Evolutionary conservation across 1,284 basidiomycete species (phyloP).

Genomic region (Apiotrichum montevideense): DNA sequence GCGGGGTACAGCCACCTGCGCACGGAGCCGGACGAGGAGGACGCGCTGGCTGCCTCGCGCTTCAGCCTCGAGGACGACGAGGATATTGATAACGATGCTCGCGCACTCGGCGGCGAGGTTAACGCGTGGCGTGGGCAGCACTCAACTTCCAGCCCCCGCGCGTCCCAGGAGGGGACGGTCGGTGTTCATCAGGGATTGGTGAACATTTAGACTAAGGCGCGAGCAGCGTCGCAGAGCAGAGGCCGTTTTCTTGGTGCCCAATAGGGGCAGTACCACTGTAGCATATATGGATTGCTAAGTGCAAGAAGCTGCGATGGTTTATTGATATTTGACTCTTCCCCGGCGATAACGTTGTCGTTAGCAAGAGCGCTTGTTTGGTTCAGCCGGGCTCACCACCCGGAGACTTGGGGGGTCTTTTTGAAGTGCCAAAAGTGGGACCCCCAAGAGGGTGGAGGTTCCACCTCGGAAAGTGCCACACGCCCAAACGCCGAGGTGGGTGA

Average conservation of each 20-base stretch:
- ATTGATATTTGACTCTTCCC: too few species aligned
- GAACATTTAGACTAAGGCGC: slow-evolving; percentile 21
- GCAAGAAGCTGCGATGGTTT: too few species aligned
- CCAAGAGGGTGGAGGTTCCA: neutral
- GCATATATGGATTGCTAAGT: too few species aligned
- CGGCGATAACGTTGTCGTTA: too few species aligned
- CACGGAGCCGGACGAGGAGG: slow-evolving; percentile 48
- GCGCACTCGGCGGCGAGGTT: slow-evolving; percentile 25
- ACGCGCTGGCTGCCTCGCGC: slow-evolving; percentile 50
- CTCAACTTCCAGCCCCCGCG: neutral
- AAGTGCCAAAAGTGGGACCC: too few species aligned
- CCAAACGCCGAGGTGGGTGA: neutral
- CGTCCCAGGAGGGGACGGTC: slow-evolving; percentile 10
- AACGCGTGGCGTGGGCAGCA: slow-evolving; percentile 30
- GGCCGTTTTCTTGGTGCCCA: too few species aligned
- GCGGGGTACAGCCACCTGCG: slow-evolving; percentile 34
- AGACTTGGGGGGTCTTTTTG: too few species aligned
- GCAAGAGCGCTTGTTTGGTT: too few species aligned
- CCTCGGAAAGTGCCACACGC: neutral
- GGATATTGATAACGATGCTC: slow-evolving; percentile 22
- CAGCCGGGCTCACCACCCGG: too few species aligned
- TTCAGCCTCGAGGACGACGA: slow-evolving; percentile 45
- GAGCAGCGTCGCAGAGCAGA: too few species aligned
- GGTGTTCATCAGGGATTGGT: slow-evolving; percentile 36
- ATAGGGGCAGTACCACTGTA: too few species aligned